Evolutionary conservation across 495 filamentous ascomycete species (phyloP), one percentile per base, ranked within the genome.

Genomic region (Penicillium ucsense): DNA sequence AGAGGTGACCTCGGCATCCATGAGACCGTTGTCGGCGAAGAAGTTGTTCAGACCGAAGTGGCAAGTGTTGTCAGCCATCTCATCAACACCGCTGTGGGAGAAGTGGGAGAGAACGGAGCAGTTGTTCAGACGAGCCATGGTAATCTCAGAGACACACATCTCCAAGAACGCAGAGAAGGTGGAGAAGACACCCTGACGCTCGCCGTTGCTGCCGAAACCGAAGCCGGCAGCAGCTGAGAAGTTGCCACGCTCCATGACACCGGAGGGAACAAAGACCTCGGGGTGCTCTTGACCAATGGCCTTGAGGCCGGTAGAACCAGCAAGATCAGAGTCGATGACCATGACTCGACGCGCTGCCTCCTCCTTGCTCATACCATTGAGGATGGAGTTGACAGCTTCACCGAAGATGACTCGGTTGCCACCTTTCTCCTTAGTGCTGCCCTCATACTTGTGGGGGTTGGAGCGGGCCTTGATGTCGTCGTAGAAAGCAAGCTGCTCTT

Each of bases 41-140:
- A 69, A 69, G 49, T 67, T 61, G 57, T 69, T 67, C 34, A 69
- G 45, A 20, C 66, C 66, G 49, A 69, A 69, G 51, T 69, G 66
- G 54, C 66, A 69, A 31, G 66, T 69, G 54, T 69, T 69, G 48
- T 69, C 66, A 28, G 66, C 66, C 54, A 69, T 69, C 57, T 69
- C 66, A 41, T 69, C 66, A 3, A 69, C 62, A 46, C 66, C 66
- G 38, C 62, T 66, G 55, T 69, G 66, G 1, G 62, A 66, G 53
- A 69, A 69, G 52, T 69, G 66, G 4, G 62, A 64, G 20, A 69
- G 52, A 8, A 69, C 66, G 35, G 55, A 64, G 48, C 66, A 69
- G 54, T 56, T 51, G 59, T 69, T 69, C 50, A 69, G 44, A 7
- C 66, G 64, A 4, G 66, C 66, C 66, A 69, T 69, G 32, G 66